Percentiles rank a stretch among this genome's conserved stretches.
Conservation (phyloP, 257 asterid species). For the Solanum corneliomulleri region DNA sequence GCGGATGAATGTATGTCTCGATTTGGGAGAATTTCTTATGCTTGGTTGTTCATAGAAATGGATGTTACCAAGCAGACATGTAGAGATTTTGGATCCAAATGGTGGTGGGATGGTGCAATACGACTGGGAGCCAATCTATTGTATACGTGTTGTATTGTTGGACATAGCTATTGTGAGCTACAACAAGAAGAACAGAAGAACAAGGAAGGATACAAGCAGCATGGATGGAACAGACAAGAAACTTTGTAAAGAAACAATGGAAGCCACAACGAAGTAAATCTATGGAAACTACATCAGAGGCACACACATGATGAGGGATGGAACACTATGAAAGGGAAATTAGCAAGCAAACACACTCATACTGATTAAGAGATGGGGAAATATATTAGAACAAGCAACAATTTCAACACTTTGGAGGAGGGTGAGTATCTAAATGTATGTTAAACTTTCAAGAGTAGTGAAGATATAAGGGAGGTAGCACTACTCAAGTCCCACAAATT, state of each 20-base stretch:
- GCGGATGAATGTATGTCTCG: too few species aligned
- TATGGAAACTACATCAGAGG: neutral
- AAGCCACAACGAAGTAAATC: neutral
- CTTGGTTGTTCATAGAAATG: neutral
- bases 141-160: neutral
- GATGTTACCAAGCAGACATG: neutral
- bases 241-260: neutral
- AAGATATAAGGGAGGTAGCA: too few species aligned
- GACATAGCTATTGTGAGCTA: neutral
- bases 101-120: neutral
- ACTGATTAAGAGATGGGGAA: too few species aligned
- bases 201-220: neutral
- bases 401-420: too few species aligned
- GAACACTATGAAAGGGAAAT: neutral
- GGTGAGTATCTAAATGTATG: too few species aligned
- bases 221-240: neutral
- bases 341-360: neutral
- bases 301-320: neutral
- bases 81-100: neutral
- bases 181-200: neutral
- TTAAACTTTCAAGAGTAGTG: neutral
- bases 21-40: neutral
- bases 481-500: too few species aligned
- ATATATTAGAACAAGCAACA: too few species aligned
- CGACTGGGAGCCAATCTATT: neutral